phyloP scores from a whole-genome alignment of 139 green algal species.

The Chlamydomonas sp. region DNA sequence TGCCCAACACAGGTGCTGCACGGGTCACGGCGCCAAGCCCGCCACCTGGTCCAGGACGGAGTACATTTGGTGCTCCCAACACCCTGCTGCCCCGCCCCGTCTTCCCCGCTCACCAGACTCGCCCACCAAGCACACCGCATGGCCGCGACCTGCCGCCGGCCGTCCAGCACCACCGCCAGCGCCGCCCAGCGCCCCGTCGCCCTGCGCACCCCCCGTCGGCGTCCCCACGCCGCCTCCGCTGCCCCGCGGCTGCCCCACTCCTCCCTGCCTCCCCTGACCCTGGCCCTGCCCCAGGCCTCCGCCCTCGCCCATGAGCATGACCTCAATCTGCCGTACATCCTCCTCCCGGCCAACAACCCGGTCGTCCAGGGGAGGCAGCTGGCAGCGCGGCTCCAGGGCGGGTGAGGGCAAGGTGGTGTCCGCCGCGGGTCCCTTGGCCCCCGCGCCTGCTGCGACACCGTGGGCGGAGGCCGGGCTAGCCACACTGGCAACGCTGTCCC shows the following conservation, averaged over 20 bases:
- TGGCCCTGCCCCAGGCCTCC: not conserved
- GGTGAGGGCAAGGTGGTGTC: not conserved
- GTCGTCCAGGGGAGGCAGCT: slow-evolving; percentile 24
- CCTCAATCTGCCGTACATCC: not conserved
- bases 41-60: too few relatives aligned
- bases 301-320: slow-evolving; percentile 1
- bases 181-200: too few relatives aligned
- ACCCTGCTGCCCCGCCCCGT: too few relatives aligned
- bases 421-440: not conserved
- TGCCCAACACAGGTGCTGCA: too few relatives aligned
- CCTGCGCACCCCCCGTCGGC: not conserved
- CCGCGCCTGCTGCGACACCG: not conserved
- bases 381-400: slow-evolving; percentile 22
- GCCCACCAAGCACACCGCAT: slow-evolving; percentile 13
- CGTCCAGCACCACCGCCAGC: too few relatives aligned
- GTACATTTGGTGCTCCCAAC: too few relatives aligned
- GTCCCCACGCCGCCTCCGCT: not conserved
- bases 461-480: not conserved
- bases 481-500: too few relatives aligned
- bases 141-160: not conserved
- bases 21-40: too few relatives aligned
- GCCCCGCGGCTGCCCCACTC: not conserved
- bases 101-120: not conserved
- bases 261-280: not conserved
- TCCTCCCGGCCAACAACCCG: slow-evolving; percentile 32